Conservation (phyloP, 768 basidiomycete species). For the Boletus rubroflammeus region DNA sequence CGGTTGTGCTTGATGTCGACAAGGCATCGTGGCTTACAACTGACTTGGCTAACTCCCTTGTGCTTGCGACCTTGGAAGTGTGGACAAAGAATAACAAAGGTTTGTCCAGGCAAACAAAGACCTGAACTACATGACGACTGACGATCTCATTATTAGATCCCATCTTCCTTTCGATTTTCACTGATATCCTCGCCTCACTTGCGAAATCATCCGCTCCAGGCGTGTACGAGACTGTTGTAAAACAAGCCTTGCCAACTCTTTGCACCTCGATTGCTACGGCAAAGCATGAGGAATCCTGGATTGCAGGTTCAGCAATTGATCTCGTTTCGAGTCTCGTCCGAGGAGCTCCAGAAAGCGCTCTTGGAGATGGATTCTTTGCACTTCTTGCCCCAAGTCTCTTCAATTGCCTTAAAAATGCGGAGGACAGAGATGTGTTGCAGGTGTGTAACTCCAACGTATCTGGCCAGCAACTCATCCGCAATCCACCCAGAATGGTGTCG, state of each 20-base stretch:
- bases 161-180: slow-evolving; percentile 79
- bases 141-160: slow-evolving; percentile 57
- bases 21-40: slow-evolving; percentile 67
- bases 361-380: slow-evolving; percentile 81
- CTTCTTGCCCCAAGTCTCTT: slow-evolving; percentile 75
- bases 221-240: slow-evolving; percentile 70
- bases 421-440: slow-evolving; percentile 86
- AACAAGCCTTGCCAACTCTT: slow-evolving; percentile 69
- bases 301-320: slow-evolving; percentile 79
- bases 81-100: slow-evolving; percentile 90
- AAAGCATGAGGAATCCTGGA: slow-evolving; percentile 63
- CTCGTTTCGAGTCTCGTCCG: slow-evolving; percentile 68
- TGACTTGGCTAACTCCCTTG: slow-evolving; percentile 64
- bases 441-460: slow-evolving; percentile 33
- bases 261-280: slow-evolving; percentile 59
- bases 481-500: slow-evolving; percentile 67
- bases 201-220: slow-evolving; percentile 55
- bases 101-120: slow-evolving; percentile 23
- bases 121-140: background rate
- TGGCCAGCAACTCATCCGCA: background rate
- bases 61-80: slow-evolving; percentile 65
- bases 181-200: slow-evolving; percentile 73
- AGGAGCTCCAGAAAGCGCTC: slow-evolving; percentile 57
- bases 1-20: slow-evolving; percentile 73
- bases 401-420: slow-evolving; percentile 58